phyloP scores from a whole-genome alignment of 768 basidiomycete species.

The Trametes elegans region DNA sequence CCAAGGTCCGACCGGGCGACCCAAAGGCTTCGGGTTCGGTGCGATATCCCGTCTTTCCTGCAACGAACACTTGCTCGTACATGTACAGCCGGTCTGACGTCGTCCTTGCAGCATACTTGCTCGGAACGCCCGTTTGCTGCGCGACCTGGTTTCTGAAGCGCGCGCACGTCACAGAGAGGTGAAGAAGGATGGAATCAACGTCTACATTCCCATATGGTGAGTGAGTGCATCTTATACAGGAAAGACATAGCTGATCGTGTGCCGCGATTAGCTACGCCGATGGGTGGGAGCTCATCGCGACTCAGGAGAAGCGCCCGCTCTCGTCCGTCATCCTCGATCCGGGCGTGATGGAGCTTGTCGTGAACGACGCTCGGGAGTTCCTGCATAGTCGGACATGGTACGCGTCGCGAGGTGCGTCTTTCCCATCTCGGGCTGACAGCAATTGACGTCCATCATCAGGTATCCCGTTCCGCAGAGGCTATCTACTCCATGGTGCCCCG shows the following conservation, averaged over 20 bases:
- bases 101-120: conserved; percentile 45
- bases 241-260: background rate
- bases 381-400: conserved; percentile 72
- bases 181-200: conserved; percentile 48
- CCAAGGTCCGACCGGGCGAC: conserved; percentile 37
- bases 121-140: conserved; percentile 44
- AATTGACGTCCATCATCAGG: conserved; percentile 24
- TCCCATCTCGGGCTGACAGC: no score
- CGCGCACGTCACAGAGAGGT: conserved; percentile 50
- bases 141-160: conserved; percentile 52
- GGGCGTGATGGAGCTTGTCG: conserved; percentile 60
- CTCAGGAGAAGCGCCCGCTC: conserved; percentile 63
- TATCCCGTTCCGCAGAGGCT: conserved; percentile 79
- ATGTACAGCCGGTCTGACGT: background rate
- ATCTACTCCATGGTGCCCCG: conserved; percentile 71
- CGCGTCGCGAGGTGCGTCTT: conserved; percentile 46
- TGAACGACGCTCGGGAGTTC: conserved; percentile 73
- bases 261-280: conserved; percentile 22
- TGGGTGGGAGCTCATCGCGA: conserved; percentile 54
- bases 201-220: conserved; percentile 50
- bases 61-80: no score
- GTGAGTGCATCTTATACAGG: conserved; percentile 3
- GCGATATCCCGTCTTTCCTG: no score
- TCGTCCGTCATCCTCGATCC: conserved; percentile 70
- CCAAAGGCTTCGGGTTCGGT: conserved; percentile 45